A percentile compares a stretch with the other conserved stretches of the same genome.
Conservation (phyloP, 2,329 filamentous ascomycete genomes). For the Penicillium rolfsii region DNA sequence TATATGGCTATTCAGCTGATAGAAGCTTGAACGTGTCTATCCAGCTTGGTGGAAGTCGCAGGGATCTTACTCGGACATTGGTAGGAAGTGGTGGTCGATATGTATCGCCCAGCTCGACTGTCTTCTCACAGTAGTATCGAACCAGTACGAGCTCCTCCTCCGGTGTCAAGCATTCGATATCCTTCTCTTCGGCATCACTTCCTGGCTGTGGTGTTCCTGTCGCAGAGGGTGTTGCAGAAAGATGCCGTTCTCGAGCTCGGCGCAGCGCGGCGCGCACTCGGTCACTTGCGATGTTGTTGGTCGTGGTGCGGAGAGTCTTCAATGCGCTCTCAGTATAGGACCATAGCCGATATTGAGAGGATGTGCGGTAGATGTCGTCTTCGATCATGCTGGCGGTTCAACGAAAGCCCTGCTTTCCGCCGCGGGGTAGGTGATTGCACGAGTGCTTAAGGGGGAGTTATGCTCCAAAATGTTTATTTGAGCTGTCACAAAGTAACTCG, state of each 20-base stretch:
- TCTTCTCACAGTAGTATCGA: slow-evolving; percentile 72
- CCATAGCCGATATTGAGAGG: slow-evolving; percentile 90
- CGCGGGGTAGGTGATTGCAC: not conserved
- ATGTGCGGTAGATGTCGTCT: slow-evolving; percentile 86
- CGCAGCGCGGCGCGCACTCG: slow-evolving; percentile 63
- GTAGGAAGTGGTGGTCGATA: slow-evolving; percentile 61
- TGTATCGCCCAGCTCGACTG: slow-evolving; percentile 61
- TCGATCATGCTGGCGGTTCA: slow-evolving; percentile 66
- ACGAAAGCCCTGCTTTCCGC: slow-evolving; percentile 2
- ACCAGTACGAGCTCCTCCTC: slow-evolving; percentile 83
- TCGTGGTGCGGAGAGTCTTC: slow-evolving; percentile 71
- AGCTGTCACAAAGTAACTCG: not conserved
- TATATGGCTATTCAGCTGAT: not conserved
- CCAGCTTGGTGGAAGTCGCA: slow-evolving; percentile 4
- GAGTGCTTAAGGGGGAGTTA: no score
- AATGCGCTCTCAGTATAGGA: slow-evolving; percentile 80
- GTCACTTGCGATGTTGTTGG: slow-evolving; percentile 77
- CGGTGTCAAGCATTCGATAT: slow-evolving; percentile 77
- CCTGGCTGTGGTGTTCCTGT: slow-evolving; percentile 35
- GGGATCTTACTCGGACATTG: slow-evolving; percentile 58
- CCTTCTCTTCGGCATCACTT: slow-evolving; percentile 42
- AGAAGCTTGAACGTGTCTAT: slow-evolving; percentile 10
- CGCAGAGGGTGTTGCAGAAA: slow-evolving; percentile 38
- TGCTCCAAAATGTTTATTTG: not conserved
- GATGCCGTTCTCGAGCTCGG: slow-evolving; percentile 46